phyloP scores from a whole-genome alignment of 768 basidiomycete species.

The Serendipita sp. region DNA sequence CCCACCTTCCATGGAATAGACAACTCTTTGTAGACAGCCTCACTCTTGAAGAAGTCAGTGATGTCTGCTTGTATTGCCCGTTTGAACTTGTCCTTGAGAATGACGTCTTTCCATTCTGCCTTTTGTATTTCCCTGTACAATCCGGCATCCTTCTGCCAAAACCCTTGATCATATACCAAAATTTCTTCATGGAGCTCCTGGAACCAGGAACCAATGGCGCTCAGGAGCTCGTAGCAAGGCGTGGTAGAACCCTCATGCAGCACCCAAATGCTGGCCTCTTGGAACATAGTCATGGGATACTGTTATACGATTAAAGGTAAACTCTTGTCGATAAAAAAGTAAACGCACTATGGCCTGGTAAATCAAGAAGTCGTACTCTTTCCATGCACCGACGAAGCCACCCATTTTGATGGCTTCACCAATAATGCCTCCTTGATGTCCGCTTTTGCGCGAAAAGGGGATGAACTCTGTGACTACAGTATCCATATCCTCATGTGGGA shows the following conservation, averaged over 20 bases:
- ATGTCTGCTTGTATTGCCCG: slow-evolving; percentile 52
- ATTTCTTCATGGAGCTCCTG: slow-evolving; percentile 49
- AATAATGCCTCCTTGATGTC: slow-evolving; percentile 33
- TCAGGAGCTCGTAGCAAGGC: slow-evolving; percentile 32
- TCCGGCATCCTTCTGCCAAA: slow-evolving; percentile 38
- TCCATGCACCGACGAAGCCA: slow-evolving; percentile 40
- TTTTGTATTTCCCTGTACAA: slow-evolving; percentile 32
- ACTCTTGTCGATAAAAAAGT: background rate
- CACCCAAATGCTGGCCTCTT: slow-evolving; percentile 27
- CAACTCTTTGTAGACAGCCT: slow-evolving; percentile 53
- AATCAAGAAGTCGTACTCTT: slow-evolving; percentile 39
- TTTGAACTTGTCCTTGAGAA: slow-evolving; percentile 57
- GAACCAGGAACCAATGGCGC: slow-evolving; percentile 35
- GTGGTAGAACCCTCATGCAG: slow-evolving; percentile 44
- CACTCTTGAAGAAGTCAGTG: slow-evolving; percentile 63
- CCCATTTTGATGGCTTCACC: slow-evolving; percentile 36
- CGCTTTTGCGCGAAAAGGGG: slow-evolving; percentile 27
- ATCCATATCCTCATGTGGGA: slow-evolving; percentile 10
- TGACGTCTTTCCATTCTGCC: slow-evolving; percentile 59
- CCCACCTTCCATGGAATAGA: slow-evolving; percentile 70
- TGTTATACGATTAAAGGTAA: slow-evolving; percentile 13
- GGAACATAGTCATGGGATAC: slow-evolving; percentile 18
- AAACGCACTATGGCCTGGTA: slow-evolving; percentile 32
- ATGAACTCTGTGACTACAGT: slow-evolving; percentile 23
- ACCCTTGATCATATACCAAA: slow-evolving; percentile 59